A percentile compares a stretch with the other conserved stretches of the same genome.
These are phyloP conservation scores for Chrysoporthe austroafricana DNA, from an alignment of 2,329 filamentous ascomycete genomes.

Conservation along the genomic window DNA sequence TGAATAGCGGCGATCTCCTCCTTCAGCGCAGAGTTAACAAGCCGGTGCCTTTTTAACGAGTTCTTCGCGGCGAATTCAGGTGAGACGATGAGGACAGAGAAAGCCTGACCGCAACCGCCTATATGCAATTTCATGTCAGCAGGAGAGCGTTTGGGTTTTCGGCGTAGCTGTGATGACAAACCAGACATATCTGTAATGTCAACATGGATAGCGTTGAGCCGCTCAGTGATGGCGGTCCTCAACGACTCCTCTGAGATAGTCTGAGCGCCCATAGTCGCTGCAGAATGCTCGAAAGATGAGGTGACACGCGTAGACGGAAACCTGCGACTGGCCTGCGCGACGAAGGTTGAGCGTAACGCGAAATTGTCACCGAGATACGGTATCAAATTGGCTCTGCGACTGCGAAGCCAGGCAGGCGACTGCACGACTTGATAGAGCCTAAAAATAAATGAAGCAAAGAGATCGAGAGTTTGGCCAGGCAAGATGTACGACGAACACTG, in stretches of 20 bases:
- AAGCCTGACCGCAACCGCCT: constrained; percentile 67
- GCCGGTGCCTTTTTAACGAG: constrained; percentile 80
- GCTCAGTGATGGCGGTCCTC: constrained; percentile 67
- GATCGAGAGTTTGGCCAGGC: not conserved
- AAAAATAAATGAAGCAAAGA: not conserved
- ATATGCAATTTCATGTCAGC: constrained; percentile 10
- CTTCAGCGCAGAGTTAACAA: constrained; percentile 79
- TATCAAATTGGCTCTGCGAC: not conserved
- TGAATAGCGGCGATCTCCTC: constrained; percentile 89
- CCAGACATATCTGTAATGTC: constrained; percentile 92
- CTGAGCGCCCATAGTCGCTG: constrained; percentile 54
- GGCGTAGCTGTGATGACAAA: constrained; percentile 47
- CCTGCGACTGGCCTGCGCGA: not conserved
- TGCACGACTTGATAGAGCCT: not conserved
- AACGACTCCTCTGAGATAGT: constrained; percentile 75
- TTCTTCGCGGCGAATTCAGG: constrained; percentile 71
- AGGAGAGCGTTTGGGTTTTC: not conserved
- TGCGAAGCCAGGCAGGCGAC: not conserved
- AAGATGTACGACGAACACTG: not conserved
- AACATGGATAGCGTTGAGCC: constrained; percentile 76
- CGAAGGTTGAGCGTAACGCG: not conserved
- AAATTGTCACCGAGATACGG: not conserved
- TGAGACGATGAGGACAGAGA: constrained; percentile 64
- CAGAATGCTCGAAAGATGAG: not conserved
- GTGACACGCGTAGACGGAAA: not conserved